Base-by-base conservation (phyloP, 192 early-diverging fungal genomes). In the Pilobolus umbonatus region DNA sequence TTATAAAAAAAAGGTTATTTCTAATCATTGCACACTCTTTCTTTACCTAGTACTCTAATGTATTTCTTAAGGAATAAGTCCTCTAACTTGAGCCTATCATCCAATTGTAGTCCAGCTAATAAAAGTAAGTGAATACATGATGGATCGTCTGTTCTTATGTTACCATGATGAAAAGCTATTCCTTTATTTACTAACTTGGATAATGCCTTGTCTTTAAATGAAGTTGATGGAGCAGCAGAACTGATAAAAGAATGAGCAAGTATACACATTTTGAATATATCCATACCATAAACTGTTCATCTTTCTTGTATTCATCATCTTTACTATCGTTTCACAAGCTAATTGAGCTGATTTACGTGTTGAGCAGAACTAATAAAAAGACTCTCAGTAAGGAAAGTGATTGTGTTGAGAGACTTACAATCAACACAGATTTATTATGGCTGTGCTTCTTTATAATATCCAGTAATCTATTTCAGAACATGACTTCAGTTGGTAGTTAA, bases 131-230 rank as follows among this genome's bases (percentile, higher is more conserved):
- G 50, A 39, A 29, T 19, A 58, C 3, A 52, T 7, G 6, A 40
- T 46, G 0, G 2, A 39, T 30, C 25, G 3, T 21, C 34, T 29
- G 19, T 26, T 3, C 3, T 26, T 1, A 29, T 50, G 26, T 50
- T 45, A 68, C 81, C 88, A 62, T 90, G 82, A 69, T 90, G 88
- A 61, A 82, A 85, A 15, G 72, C 83, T 19, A 90, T 56, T 10
- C 86, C 86, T 52, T 85, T 67, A 10, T 57, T 21, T 19, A 82
- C 53, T 24, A 72, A 64, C 15, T 72, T 76, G 14, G 35, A 15
- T 25, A 71, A 21, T 12, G 29, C 34, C 29, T 71, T 66, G 57
- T 71, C 52, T 34, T 62, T 69, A 15, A 62, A 45, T 7, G 17
- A 29, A 22, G 22, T 40, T 32, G 30, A 5, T 28, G 34, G 10